Conservation (phyloP, 1,139 yeast species). For the Lipomyces yarrowii region DNA sequence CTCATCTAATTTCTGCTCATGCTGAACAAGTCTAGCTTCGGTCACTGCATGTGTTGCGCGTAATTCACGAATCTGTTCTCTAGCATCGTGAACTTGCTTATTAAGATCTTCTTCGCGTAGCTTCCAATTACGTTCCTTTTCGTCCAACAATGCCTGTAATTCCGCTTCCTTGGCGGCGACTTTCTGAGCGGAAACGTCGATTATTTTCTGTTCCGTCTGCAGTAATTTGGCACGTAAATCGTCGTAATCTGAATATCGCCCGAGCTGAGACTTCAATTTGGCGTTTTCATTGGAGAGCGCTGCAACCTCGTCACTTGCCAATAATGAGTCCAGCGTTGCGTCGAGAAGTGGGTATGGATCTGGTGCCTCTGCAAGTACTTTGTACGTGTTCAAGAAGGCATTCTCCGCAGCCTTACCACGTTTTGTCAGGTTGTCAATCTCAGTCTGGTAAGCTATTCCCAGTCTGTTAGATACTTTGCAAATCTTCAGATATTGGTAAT, state of each 20-base stretch:
- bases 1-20: conserved; percentile 33
- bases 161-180: conserved; percentile 46
- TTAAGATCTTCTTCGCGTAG: conserved; percentile 53
- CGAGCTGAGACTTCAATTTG: conserved; percentile 60
- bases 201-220: conserved; percentile 51
- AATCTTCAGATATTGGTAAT: background rate
- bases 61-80: conserved; percentile 42
- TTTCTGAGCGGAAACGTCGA: conserved; percentile 39
- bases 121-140: conserved; percentile 47
- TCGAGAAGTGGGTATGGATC: conserved; percentile 86
- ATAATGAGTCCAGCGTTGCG: conserved; percentile 68
- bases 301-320: conserved; percentile 58
- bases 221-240: conserved; percentile 64
- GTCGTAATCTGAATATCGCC: conserved; percentile 76
- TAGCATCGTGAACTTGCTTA: conserved; percentile 47
- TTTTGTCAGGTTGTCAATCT: conserved; percentile 78
- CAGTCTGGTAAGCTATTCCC: conserved; percentile 67
- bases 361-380: conserved; percentile 83
- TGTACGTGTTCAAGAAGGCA: conserved; percentile 71
- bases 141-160: conserved; percentile 46
- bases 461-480: background rate
- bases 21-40: conserved; percentile 38
- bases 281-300: conserved; percentile 57
- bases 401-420: conserved; percentile 75
- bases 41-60: conserved; percentile 40